Conservation (phyloP, 805 yeast species). For the Sugiyamaella lignohabitans region DNA sequence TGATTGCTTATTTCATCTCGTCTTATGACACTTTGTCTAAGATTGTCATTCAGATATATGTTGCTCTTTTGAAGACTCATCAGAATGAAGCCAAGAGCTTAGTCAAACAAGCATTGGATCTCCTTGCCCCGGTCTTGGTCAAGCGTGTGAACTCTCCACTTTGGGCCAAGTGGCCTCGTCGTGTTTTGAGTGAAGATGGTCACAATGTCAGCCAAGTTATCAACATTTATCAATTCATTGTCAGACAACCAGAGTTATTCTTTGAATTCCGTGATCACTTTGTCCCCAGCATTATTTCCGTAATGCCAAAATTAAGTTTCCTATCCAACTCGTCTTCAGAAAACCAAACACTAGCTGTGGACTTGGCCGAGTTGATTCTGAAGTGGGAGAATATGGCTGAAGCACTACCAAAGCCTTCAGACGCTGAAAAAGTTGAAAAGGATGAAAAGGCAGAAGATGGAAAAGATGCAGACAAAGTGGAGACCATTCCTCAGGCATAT, state of each 20-base stretch:
- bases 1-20: slow-evolving; percentile 78
- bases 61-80: slow-evolving; percentile 77
- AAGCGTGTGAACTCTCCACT: slow-evolving; percentile 51
- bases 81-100: slow-evolving; percentile 77
- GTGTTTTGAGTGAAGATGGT: slow-evolving; percentile 86
- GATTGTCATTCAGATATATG: slow-evolving; percentile 86
- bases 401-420: slow-evolving; percentile 26
- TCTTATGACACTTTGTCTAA: slow-evolving; percentile 84
- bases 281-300: slow-evolving; percentile 79
- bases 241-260: slow-evolving; percentile 77
- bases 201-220: slow-evolving; percentile 79
- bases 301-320: slow-evolving; percentile 84
- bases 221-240: slow-evolving; percentile 82
- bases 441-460: slow-evolving; percentile 21
- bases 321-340: slow-evolving; percentile 71
- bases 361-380: slow-evolving; percentile 75
- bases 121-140: slow-evolving; percentile 81
- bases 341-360: slow-evolving; percentile 80
- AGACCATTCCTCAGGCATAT: slow-evolving; percentile 43
- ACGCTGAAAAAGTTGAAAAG: slow-evolving; percentile 5
- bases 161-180: slow-evolving; percentile 94
- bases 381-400: slow-evolving; percentile 65
- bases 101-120: slow-evolving; percentile 81
- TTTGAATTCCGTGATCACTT: slow-evolving; percentile 84
- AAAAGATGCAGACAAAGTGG: slow-evolving; percentile 10